Conservation (phyloP, 176 grass and related monocot genomes). For the Juncus effusus region DNA sequence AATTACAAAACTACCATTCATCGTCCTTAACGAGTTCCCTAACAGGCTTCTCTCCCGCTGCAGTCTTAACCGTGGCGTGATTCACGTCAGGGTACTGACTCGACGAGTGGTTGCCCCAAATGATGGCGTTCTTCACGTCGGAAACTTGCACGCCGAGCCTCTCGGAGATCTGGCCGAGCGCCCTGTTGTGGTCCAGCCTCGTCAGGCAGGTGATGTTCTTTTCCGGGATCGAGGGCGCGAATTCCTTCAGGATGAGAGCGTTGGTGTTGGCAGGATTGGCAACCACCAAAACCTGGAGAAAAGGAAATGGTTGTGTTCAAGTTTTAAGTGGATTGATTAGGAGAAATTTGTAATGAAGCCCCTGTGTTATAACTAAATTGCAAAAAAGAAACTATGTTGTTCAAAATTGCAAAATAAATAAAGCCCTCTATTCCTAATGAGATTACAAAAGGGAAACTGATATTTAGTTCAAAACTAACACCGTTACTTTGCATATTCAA, state of each 20-base stretch:
- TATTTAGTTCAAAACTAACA: too few relatives aligned
- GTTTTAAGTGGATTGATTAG: too few relatives aligned
- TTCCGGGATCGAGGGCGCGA: constrained; percentile 86
- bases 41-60: constrained; percentile 67
- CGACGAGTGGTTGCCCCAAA: constrained; percentile 98
- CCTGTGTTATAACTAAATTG: too few relatives aligned
- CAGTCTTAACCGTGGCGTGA: constrained; percentile 71
- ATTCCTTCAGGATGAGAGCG: constrained; percentile 97
- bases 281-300: constrained; percentile 82
- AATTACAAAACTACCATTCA: constrained; percentile 54
- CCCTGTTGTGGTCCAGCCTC: constrained; percentile 93
- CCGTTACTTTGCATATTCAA: too few relatives aligned
- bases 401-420: too few relatives aligned
- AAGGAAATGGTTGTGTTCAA: neutral
- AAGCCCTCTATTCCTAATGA: too few relatives aligned
- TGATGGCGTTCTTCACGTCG: constrained; percentile 91
- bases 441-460: too few relatives aligned
- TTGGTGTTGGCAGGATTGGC: constrained; percentile 98
- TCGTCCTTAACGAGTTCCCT: constrained; percentile 68
- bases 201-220: constrained; percentile 97
- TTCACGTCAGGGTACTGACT: constrained; percentile 85
- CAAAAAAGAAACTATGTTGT: too few relatives aligned
- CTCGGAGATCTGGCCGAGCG: constrained; percentile 80
- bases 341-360: too few relatives aligned
- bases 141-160: constrained; percentile 72